Conservation (phyloP, 2,329 filamentous ascomycete species). For the Cladosporium velox region DNA sequence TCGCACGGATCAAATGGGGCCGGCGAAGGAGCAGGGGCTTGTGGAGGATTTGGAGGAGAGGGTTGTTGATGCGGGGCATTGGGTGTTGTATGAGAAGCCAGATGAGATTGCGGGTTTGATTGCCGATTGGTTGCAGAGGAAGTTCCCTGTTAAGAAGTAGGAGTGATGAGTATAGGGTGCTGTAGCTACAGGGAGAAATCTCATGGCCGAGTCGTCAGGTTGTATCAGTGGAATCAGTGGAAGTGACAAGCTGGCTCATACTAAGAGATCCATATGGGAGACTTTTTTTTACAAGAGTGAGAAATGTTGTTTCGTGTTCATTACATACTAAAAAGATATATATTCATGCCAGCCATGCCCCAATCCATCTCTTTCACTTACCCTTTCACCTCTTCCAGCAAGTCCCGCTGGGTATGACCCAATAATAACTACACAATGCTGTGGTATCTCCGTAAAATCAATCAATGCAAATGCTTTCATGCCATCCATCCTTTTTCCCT, state of each 20-base stretch:
- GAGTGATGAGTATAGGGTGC: not conserved
- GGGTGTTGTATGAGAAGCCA: conserved; percentile 41
- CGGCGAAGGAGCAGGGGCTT: conserved; percentile 31
- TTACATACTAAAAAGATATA: conserved; percentile 2
- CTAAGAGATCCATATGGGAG: not conserved
- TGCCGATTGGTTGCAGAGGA: conserved; percentile 23
- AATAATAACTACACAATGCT: not conserved
- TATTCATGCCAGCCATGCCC: not conserved
- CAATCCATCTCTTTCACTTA: conserved; percentile 8
- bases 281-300: not conserved
- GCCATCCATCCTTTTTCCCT: not conserved
- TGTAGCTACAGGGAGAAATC: not conserved
- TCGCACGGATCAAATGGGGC: conserved; percentile 35
- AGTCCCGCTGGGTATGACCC: not conserved
- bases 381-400: not conserved
- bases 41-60: conserved; percentile 39
- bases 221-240: not conserved
- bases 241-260: not conserved
- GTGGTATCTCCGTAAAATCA: not conserved
- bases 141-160: conserved; percentile 18
- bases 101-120: conserved; percentile 30
- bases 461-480: conserved; percentile 5
- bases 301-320: not conserved
- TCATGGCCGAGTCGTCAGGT: not conserved
- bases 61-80: conserved; percentile 41